Evolutionary conservation across 345 rosid genomes (phyloP).

Genomic region (Rubroshorea leprosula): DNA sequence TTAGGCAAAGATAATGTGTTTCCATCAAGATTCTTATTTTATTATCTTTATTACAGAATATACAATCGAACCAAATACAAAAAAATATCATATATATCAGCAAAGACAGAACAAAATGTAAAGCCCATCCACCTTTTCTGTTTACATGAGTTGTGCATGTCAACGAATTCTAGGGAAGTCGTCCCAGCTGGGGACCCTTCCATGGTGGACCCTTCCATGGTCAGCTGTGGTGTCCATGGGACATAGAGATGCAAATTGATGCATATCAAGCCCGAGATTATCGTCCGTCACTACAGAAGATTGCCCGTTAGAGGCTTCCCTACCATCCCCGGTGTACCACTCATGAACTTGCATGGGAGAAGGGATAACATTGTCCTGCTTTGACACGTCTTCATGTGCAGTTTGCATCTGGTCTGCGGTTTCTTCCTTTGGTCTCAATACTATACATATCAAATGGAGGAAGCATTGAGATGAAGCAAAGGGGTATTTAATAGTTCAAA

Average conservation of each 20-base stretch:
- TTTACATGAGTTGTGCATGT: not conserved
- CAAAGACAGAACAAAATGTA: not conserved
- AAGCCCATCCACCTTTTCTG: not conserved
- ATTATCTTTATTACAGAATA: not conserved
- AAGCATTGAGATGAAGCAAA: not conserved
- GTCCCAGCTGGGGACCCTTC: constrained; percentile 43
- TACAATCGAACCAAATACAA: not conserved
- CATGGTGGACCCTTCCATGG: constrained; percentile 24
- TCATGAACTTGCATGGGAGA: constrained; percentile 28
- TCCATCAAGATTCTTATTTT: too few relatives aligned
- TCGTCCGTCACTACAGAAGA: constrained; percentile 53
- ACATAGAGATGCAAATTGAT: constrained; percentile 49
- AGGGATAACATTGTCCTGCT: constrained; percentile 26
- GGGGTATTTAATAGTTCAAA: too few relatives aligned
- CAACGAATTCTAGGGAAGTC: constrained; percentile 40
- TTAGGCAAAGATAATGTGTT: not conserved
- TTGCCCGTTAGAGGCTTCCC: constrained; percentile 50
- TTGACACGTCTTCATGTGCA: constrained; percentile 47
- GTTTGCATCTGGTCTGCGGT: constrained; percentile 28
- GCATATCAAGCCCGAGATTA: constrained; percentile 50
- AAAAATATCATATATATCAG: not conserved
- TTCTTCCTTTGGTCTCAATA: constrained; percentile 33
- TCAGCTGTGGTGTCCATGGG: constrained; percentile 30
- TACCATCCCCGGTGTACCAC: constrained; percentile 36
- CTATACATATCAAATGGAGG: constrained; percentile 23